Evolutionary conservation across 352 stramenopile species (phyloP), one percentile per base, ranked within the genome.

Genomic region (Phytophthora pinifolia): DNA sequence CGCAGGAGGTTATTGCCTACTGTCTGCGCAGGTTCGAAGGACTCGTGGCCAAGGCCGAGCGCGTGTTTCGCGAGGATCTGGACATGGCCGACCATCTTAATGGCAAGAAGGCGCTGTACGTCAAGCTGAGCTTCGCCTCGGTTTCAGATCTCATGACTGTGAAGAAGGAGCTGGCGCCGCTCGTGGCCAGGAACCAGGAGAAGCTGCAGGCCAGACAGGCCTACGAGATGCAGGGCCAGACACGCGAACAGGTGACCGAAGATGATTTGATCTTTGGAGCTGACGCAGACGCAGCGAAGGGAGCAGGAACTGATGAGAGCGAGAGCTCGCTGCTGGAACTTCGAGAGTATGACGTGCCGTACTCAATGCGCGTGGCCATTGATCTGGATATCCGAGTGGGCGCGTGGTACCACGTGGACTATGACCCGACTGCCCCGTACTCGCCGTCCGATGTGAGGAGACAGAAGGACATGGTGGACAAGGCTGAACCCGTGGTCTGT

Each of bases 341-440:
- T 27, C 79, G 97, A 27, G 97, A 99, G 71, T 99, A 99, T 72
- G 98, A 99, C 67, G 97, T 99, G 12, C 95, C 97, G 8, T 99
- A 99, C 66, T 29, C 96, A 4, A 97, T 98, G 72, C 82, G 97
- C 18, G 90, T 96, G 1, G 93, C 92, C 31, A 99, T 98, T 67
- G 97, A 99, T 65, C 61, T 98, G 3, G 81, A 98, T 50, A 92
- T 99, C 61, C 89, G 97, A 32, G 93, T 98, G 3, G 97, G 98
- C 25, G 90, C 92, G 5, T 99, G 97, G 97, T 99, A 99, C 72
- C 88, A 92, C 35, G 94, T 99, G 5, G 77, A 70, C 7, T 90
- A 95, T 46, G 76, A 95, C 43, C 55, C 79, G 1, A 74, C 74
- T 3, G 60, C 79, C 10, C 83, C 77, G 2, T 93, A 86, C 54